Percentiles rank a stretch among this genome's conserved stretches.
Conservation (phyloP, 176 grass and related monocot genomes). For the Musa acuminata region DNA sequence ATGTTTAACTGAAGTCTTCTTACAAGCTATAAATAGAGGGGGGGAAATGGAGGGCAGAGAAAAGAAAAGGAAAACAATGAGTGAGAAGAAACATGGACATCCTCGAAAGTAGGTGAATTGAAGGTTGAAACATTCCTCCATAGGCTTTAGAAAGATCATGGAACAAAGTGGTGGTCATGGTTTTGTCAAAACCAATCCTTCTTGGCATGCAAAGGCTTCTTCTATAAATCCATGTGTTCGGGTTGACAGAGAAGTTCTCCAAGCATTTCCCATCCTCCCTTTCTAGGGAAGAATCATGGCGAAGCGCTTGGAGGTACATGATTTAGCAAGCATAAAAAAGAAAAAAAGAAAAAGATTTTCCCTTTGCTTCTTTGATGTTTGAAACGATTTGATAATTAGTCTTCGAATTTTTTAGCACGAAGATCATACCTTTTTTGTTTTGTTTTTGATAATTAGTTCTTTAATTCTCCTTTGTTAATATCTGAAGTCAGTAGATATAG, state of each 20-base stretch:
- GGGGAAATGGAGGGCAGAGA: not conserved
- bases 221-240: not conserved
- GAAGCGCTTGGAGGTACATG: not conserved
- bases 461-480: too few relatives aligned
- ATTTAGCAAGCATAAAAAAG: not conserved
- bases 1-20: too few relatives aligned
- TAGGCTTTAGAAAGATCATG: not conserved
- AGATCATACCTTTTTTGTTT: too few relatives aligned
- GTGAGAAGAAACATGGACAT: not conserved
- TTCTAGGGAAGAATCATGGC: not conserved
- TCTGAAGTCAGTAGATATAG: too few relatives aligned
- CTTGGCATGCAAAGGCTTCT: not conserved
- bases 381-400: too few relatives aligned
- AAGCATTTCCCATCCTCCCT: not conserved
- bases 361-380: too few relatives aligned
- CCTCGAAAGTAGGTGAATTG: not conserved
- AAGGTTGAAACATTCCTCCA: not conserved
- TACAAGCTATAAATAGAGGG: not conserved
- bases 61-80: not conserved
- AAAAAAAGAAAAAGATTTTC: not conserved
- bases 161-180: not conserved
- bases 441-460: too few relatives aligned
- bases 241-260: not conserved
- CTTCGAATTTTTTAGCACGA: too few relatives aligned
- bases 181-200: not conserved